phyloP scores from a whole-genome alignment of 306 rosid genomes.

The Boehmeria nivea region DNA sequence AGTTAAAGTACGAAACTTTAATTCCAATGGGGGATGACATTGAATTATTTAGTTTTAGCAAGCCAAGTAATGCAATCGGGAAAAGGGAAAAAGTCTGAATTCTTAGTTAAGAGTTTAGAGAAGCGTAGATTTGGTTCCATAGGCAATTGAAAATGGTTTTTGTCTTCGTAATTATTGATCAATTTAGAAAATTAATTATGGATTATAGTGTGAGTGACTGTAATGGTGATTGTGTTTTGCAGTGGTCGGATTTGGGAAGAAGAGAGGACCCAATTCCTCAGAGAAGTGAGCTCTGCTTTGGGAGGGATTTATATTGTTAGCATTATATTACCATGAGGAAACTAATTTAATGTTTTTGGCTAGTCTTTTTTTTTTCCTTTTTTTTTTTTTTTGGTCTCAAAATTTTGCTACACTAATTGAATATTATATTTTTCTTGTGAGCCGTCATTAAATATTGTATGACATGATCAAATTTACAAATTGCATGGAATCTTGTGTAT shows the following conservation, averaged over 20 bases:
- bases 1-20: too few relatives aligned
- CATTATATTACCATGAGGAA: too few relatives aligned
- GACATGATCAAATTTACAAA: too few relatives aligned
- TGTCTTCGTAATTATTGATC: too few relatives aligned
- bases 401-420: too few relatives aligned
- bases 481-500: too few relatives aligned
- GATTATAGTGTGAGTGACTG: too few relatives aligned
- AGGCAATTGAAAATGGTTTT: neutral
- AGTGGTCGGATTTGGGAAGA: constrained; percentile 57
- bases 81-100: neutral
- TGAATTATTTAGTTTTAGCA: too few relatives aligned
- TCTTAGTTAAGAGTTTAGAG: too few relatives aligned
- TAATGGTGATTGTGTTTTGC: constrained; percentile 2
- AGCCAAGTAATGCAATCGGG: neutral
- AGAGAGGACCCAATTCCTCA: constrained; percentile 58
- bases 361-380: neutral
- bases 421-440: neutral
- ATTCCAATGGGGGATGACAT: too few relatives aligned
- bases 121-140: neutral
- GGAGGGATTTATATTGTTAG: too few relatives aligned
- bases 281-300: constrained; percentile 32
- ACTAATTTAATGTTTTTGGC: neutral
- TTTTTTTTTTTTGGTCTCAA: neutral
- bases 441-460: too few relatives aligned
- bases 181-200: neutral